Base-by-base conservation (phyloP, 148 eudicot species). In the Camellia granthamiana region DNA sequence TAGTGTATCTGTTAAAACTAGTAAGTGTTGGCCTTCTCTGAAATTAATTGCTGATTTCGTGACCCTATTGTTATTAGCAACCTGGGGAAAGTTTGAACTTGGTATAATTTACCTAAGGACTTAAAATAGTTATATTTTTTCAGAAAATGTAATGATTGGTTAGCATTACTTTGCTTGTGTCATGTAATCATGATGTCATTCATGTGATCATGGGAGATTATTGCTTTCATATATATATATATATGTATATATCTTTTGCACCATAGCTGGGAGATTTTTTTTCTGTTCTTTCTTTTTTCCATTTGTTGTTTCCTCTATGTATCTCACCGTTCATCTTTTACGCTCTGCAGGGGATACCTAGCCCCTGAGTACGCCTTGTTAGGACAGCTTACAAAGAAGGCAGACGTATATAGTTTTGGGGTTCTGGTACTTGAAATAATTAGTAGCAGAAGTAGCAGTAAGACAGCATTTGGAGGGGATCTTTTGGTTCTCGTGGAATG, bases 381-480 rank as follows among this genome's bases (percentile, higher is more conserved):
- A 16, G 92, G 93, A 56, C 87, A 81, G 74, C 84, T 84, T 15
- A 89, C 96, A 11, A 85, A 85, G 81, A 90, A 90, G 80, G 87
- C 83, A 0, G 96, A 92, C 69, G 91, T 92, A 30, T 92, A 90
- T 74, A 82, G 91, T 41, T 90, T 92, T 81, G 93, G 96, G 62
- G 83, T 90, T 19, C 87, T 92, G 68, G 15, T 89, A 11, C 92
- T 92, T 54, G 96, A 92, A 82, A 85, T 92, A 52, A 64, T 90
- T 30, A 90, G 90, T 65, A 93, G 93, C 56, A 81, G 73, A 82
- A 89, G 92, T 69, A 87, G 86, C 52, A 83, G 89, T 72, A 84
- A 80, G 19, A 76, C 88, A 5, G 84, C 83, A n/a, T 89, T 87
- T 72, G 92, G 92, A 46, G 83, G 83, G 49, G 85, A 86, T 63